Conservation (phyloP, 2,329 filamentous ascomycete species). For the Colletotrichum sp. region DNA sequence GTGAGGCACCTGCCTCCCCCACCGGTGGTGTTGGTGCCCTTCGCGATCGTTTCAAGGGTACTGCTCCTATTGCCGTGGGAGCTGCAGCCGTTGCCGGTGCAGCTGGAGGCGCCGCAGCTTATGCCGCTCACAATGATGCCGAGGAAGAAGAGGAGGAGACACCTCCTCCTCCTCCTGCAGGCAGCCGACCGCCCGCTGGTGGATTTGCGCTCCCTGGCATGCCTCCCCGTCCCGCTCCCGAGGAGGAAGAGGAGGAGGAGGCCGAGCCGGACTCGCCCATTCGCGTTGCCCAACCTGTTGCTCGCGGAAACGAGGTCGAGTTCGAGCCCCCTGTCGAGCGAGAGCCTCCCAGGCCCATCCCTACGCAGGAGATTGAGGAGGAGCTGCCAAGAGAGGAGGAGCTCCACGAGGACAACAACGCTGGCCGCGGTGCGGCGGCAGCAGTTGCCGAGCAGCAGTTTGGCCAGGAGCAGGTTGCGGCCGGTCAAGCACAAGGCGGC, state of each 20-base stretch:
- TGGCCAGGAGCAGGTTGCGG: conserved; percentile 39
- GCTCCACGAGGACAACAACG: conserved; percentile 64
- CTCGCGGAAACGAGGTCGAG: conserved; percentile 62
- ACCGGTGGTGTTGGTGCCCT: conserved; percentile 74
- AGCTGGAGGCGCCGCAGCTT: conserved; percentile 48
- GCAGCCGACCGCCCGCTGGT: conserved; percentile 65
- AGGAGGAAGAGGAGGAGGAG: conserved; percentile 62
- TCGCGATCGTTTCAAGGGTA: conserved; percentile 81
- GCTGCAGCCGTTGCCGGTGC: conserved; percentile 34
- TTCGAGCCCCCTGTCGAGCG: conserved; percentile 55
- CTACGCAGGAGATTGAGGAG: conserved; percentile 65
- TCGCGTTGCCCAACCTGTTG: conserved; percentile 84
- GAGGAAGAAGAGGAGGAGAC: conserved; percentile 43
- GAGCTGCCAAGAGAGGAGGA: conserved; percentile 69
- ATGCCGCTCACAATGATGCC: conserved; percentile 31
- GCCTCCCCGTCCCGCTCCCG: conserved; percentile 62
- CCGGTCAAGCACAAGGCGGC: conserved; percentile 39
- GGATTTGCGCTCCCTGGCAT: conserved; percentile 82
- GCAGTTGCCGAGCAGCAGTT: conserved; percentile 56
- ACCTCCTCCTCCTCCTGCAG: conserved; percentile 56
- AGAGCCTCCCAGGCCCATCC: conserved; percentile 63
- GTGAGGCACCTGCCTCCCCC: conserved; percentile 57
- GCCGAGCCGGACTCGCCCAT: conserved; percentile 75
- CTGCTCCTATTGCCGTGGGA: conserved; percentile 68
- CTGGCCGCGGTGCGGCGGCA: conserved; percentile 62